Base-by-base conservation (phyloP, 129 eudicot species). In the Centrapalus pauciflorus region DNA sequence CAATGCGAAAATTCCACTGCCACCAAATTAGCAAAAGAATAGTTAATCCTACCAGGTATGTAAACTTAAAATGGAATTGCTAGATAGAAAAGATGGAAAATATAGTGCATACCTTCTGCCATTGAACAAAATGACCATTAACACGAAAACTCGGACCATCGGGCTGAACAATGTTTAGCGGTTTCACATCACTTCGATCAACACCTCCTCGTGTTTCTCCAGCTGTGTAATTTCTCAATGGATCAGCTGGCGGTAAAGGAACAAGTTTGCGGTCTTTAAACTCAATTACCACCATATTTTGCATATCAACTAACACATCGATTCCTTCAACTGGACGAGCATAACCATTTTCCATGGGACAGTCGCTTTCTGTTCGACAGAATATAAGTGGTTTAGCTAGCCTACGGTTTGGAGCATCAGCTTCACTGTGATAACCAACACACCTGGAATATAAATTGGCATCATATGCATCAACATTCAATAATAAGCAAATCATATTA, bases 311-410 rank as follows among this genome's bases (percentile, higher is more conserved):
- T 54, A 87, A 70, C 30, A 87, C 85, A 74, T 87, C 80, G 11
- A 87, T 87, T 67, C 95, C 95, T 79, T 87, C 95, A 30, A 87
- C 95, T 30, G 95, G 95, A 13, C 90, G 95, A 9, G 95, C 95
- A 79, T 84, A 87, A 8, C 95, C 95, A 61, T 87, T 87, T 71
- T 87, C 95, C 83, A 87, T 64, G 4, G 95, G 90, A 61, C 95
- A 87, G 57, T 87, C 90, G 65, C 95, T 87, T 76, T 87, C 90
- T 24, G 90, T 87, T 67, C 95, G 52, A 72, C 95, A 87, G 27
- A 87, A 87, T 34, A 87, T 81, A 54, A 87, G 95, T 57, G 95
- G 95, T 73, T 87, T 87, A 19, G 90, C 95, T 62, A 87, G 90
- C 37, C 95, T 76, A 23, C 90, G 90, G 16, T 79, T 84, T 25